Evolutionary conservation across 2,329 filamentous ascomycete species (phyloP).

Genomic region (Alternaria triticimaculans): DNA sequence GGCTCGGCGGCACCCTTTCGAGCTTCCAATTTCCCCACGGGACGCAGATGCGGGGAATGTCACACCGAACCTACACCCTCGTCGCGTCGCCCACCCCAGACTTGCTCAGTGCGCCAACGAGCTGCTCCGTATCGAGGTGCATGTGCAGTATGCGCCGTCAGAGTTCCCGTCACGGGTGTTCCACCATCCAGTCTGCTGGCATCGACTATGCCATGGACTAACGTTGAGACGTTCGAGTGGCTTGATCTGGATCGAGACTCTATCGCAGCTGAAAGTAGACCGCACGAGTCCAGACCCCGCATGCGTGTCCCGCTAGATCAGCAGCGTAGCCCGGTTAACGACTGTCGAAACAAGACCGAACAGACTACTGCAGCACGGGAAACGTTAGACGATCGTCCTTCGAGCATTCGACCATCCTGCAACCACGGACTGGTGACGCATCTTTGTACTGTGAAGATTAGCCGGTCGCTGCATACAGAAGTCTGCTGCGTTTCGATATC

Average conservation of each 20-base stretch:
- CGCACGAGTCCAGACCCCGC: not conserved
- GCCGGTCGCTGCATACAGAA: not conserved
- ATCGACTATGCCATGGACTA: not conserved
- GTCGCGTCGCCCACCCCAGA: slow-evolving; percentile 2
- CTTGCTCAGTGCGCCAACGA: not conserved
- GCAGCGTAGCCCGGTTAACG: slow-evolving; percentile 10
- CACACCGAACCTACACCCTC: not conserved
- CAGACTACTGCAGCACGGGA: slow-evolving; percentile 7
- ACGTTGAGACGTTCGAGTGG: not conserved
- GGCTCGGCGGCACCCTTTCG: not conserved
- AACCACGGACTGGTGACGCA: not conserved
- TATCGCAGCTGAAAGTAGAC: not conserved
- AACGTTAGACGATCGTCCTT: slow-evolving; percentile 18
- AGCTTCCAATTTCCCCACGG: not conserved
- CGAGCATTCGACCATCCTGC: not conserved
- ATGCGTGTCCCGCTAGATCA: not conserved
- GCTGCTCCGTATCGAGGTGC: not conserved
- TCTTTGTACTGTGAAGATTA: not conserved
- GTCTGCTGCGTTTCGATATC: not conserved
- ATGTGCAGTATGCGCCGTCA: not conserved
- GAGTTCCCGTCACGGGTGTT: not conserved
- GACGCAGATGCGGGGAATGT: slow-evolving; percentile 4
- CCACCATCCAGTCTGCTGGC: not conserved
- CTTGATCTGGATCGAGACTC: not conserved
- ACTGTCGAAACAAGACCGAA: slow-evolving; percentile 5